Conservation (phyloP, 495 filamentous ascomycete species). For the Apiosordaria backusii region DNA sequence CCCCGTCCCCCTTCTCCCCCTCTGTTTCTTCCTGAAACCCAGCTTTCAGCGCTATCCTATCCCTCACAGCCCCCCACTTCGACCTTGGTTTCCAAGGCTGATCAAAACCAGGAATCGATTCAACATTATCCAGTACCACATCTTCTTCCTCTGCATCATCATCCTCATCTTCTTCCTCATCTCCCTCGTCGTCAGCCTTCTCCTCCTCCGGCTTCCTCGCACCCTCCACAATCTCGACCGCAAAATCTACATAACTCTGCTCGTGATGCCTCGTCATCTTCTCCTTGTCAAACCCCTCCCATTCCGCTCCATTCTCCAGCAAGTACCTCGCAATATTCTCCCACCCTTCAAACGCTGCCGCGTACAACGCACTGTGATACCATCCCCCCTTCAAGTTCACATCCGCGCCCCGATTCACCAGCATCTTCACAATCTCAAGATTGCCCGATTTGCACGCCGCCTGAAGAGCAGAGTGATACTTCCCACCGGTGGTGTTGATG, state of each 20-base stretch:
- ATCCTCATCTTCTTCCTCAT: neutral
- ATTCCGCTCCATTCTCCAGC: neutral
- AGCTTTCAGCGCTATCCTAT: neutral
- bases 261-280: neutral
- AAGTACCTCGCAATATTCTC: neutral
- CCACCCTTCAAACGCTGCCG: neutral
- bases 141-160: neutral
- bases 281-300: neutral
- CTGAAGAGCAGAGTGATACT: neutral
- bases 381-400: neutral
- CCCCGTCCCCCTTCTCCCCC: neutral
- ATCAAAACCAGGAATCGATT: neutral
- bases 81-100: neutral
- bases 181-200: neutral
- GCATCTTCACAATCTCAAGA: neutral
- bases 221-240: neutral
- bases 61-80: neutral
- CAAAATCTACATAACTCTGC: neutral
- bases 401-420: neutral
- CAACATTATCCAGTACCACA: neutral
- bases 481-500: neutral
- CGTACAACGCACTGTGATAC: neutral
- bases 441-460: neutral
- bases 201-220: neutral
- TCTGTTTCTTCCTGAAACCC: neutral